These are phyloP conservation scores for Tulasnella sp. DNA, from an alignment of 768 basidiomycete species.

Conservation along the genomic window DNA sequence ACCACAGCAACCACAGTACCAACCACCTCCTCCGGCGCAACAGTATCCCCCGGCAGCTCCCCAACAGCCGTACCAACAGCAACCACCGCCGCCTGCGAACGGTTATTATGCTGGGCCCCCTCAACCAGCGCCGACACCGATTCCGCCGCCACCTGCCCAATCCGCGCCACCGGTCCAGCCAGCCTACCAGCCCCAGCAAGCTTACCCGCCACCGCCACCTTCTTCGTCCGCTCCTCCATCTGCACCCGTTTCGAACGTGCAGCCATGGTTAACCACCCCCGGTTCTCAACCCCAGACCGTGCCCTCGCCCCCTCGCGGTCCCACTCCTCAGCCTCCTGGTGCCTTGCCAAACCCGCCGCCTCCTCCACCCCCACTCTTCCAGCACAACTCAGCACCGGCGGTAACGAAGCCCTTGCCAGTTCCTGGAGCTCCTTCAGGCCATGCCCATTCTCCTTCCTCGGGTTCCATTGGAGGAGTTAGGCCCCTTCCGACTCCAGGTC, in stretches of 20 bases:
- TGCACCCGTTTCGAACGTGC: background rate
- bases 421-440: background rate
- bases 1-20: conserved; percentile 14
- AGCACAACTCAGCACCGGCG: background rate
- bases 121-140: conserved; percentile 1
- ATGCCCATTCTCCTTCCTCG: background rate
- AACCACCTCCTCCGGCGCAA: conserved; percentile 19
- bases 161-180: conserved; percentile 25
- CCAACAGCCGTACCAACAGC: conserved; percentile 24
- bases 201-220: conserved; percentile 3
- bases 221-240: conserved; percentile 20
- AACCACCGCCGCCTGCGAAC: background rate
- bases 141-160: conserved; percentile 24
- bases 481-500: conserved; percentile 7
- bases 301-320: conserved; percentile 9
- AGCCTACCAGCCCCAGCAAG: conserved; percentile 15
- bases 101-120: background rate
- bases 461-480: background rate
- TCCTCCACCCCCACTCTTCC: conserved; percentile 3
- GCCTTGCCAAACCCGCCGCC: conserved; percentile 1
- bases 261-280: conserved; percentile 3
- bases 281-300: background rate
- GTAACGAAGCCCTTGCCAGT: conserved; percentile 12
- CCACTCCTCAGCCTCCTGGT: background rate
- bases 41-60: conserved; percentile 4